Evolutionary conservation across 2,329 filamentous ascomycete species (phyloP), one percentile per base, ranked within the genome.

Genomic region (Biscogniauxia mediterranea): DNA sequence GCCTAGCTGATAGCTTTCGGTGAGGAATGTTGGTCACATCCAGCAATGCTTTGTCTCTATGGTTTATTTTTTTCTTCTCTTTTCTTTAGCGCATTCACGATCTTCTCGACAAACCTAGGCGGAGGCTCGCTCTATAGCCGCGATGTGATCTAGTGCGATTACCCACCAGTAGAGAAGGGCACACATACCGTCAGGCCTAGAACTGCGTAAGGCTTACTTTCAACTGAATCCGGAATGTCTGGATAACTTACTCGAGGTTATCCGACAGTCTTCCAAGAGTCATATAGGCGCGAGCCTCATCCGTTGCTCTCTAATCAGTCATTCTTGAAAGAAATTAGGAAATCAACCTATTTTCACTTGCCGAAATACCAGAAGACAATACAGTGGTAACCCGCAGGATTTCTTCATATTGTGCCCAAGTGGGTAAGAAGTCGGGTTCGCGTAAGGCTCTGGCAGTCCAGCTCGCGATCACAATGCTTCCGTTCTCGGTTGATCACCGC

Each of bases 201-300:
- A 9, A n/a, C 55, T 21, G 20, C 38, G 23, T 15, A 50, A 51
- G 42, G 55, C 55, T 56, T 56, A 50, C 28, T 61, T 32, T 46
- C 52, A 55, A 49, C 55, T n/a, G 26, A 57, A 58, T 57, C 61
- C 64, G 64, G 62, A 64, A 57, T 42, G 54, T 63, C 59, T 67
- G 64, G 65, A 59, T 67, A 64, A 15, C 11, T 23, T 28, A n/a
- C 52, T 23, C 23, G 25, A 32, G 7, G 28, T 7, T 2, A n/a
- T 46, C 5, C 11, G 38, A 46, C 38, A 46, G 11, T n/a, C 6
- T n/a, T 46, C 17, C 38, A 46, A 9, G 23, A 38, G 17, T n/a
- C 38, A 7, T n/a, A 46, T 46, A 9, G 7, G 5, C 7, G 2
- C 38, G 17, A n/a, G 38, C 38, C 38, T 46, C 38, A n/a, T 46